Evolutionary conservation across 2,329 filamentous ascomycete genomes (phyloP).

Genomic region (Colletotrichum coccodes): DNA sequence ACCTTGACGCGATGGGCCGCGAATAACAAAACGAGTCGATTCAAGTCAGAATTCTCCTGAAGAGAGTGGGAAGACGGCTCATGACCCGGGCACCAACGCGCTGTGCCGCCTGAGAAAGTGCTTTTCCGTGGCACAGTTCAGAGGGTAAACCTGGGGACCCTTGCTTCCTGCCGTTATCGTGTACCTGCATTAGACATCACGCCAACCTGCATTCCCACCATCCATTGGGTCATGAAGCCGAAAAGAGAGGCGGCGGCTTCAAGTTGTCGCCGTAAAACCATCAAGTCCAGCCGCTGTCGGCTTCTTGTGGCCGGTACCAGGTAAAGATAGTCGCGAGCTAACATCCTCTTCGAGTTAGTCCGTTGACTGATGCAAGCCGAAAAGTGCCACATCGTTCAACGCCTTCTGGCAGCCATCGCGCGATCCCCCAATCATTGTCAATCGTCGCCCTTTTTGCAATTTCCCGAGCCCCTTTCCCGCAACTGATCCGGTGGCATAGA

Average conservation of each 20-base stretch:
- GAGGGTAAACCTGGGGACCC: neutral
- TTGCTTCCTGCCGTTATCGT: neutral
- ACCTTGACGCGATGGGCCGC: neutral
- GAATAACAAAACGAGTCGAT: neutral
- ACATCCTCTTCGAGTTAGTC: constrained; percentile 15
- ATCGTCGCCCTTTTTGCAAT: constrained; percentile 28
- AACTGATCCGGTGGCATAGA: constrained; percentile 10
- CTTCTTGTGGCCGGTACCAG: neutral
- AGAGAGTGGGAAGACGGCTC: neutral
- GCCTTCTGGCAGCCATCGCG: constrained; percentile 18
- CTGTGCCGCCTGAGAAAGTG: neutral
- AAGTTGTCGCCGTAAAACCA: neutral
- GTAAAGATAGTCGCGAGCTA: neutral
- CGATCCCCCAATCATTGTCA: constrained; percentile 28
- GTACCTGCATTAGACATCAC: constrained; percentile 12
- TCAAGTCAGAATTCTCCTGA: neutral
- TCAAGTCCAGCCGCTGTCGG: neutral
- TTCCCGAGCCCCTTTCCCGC: constrained; percentile 22
- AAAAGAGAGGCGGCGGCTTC: neutral
- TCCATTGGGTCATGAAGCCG: too few species aligned
- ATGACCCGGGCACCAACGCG: neutral
- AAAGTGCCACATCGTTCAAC: constrained; percentile 2
- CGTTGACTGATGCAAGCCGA: constrained; percentile 7
- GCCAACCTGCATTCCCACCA: neutral
- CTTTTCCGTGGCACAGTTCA: neutral